phyloP scores from a whole-genome alignment of 371 early-diverging fungal genomes.

The Sporodiniella umbellata region DNA sequence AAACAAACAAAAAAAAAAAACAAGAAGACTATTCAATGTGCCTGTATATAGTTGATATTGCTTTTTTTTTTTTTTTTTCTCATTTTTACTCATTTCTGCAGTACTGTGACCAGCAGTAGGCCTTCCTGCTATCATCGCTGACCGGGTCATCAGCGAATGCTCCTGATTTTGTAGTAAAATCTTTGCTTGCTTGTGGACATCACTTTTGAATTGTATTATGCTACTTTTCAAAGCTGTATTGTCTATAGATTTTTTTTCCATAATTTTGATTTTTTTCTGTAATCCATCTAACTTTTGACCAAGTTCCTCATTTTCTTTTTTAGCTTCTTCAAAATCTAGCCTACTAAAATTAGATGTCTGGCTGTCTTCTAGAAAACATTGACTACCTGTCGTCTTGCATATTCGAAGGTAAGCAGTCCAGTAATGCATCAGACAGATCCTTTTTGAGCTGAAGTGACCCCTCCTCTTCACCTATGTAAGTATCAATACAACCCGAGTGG shows the following conservation, averaged over 20 bases:
- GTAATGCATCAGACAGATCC: conserved; percentile 12
- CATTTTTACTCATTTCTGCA: conserved; percentile 13
- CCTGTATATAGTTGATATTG: no score
- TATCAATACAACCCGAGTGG: conserved; percentile 61
- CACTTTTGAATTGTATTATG: conserved; percentile 74
- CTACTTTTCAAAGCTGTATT: conserved; percentile 72
- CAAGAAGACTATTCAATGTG: no score
- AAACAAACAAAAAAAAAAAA: neutral
- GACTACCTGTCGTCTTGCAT: neutral
- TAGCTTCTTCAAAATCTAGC: neutral
- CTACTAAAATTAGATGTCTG: neutral
- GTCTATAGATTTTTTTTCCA: conserved; percentile 77
- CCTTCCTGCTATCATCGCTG: conserved; percentile 15
- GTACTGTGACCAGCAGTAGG: conserved; percentile 9
- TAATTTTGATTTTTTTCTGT: conserved; percentile 51
- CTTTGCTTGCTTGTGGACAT: conserved; percentile 69
- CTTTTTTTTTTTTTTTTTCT: no score
- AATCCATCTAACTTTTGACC: conserved; percentile 60
- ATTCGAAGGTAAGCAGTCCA: conserved; percentile 30
- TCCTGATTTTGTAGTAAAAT: conserved; percentile 44
- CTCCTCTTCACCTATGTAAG: conserved; percentile 30
- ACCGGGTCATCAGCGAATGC: conserved; percentile 18
- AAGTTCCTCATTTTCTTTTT: conserved; percentile 69
- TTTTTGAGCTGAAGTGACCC: conserved; percentile 11
- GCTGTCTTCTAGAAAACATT: no score